A percentile compares a stretch with the other conserved stretches of the same genome.
Evolutionary conservation across 2,329 filamentous ascomycete species (phyloP).

Genomic region (Monilinia laxa): DNA sequence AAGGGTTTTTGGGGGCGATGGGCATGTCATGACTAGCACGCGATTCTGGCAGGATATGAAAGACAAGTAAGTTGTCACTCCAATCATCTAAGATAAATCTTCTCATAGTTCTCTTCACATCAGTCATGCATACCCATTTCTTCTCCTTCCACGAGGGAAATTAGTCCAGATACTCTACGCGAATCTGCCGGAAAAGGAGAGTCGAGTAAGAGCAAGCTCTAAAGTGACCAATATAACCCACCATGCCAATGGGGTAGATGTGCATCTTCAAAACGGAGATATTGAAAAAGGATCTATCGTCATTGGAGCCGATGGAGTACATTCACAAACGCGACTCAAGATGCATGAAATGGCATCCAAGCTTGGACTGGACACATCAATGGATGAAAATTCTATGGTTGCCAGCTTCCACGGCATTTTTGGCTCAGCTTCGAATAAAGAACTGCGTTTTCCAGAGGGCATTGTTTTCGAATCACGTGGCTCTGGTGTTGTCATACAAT

Average conservation of each 20-base stretch:
- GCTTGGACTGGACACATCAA: not conserved
- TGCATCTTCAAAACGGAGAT: slow-evolving; percentile 30
- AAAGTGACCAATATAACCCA: not conserved
- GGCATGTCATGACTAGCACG: not conserved
- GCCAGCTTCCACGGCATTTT: not conserved
- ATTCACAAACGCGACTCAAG: not conserved
- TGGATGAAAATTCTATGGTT: not conserved
- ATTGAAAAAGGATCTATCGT: slow-evolving; percentile 30
- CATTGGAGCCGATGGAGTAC: slow-evolving; percentile 1
- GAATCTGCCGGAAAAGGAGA: slow-evolving; percentile 8
- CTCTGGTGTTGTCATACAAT: not conserved
- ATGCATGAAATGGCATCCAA: not conserved
- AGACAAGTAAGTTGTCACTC: not conserved
- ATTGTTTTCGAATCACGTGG: not conserved
- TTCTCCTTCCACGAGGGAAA: not conserved
- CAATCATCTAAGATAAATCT: no score
- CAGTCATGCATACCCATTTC: slow-evolving; percentile 12
- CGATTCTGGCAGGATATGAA: not conserved
- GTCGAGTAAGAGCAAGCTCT: not conserved
- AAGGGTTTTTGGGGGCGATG: not conserved
- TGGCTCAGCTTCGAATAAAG: not conserved
- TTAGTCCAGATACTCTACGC: slow-evolving; percentile 8
- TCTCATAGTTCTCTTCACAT: not conserved
- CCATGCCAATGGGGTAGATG: not conserved
- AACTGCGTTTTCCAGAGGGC: not conserved